These are phyloP conservation scores for Sapria himalayana DNA, from an alignment of 345 rosid genomes.

Conservation along the genomic window DNA sequence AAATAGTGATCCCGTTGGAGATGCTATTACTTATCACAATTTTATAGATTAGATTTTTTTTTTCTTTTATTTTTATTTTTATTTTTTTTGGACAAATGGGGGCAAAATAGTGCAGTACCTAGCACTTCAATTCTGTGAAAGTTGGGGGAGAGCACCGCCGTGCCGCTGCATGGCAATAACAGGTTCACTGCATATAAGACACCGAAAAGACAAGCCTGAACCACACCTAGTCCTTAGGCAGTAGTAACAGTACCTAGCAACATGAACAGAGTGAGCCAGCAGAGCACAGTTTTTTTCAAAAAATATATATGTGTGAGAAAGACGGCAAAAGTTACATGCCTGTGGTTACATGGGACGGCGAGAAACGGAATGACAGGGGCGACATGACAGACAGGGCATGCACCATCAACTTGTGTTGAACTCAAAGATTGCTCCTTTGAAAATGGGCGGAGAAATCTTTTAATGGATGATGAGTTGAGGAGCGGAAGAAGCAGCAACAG, in stretches of 20 bases:
- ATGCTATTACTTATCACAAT: no score
- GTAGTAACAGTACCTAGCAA: conserved; percentile 80
- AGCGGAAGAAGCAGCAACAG: conserved; percentile 84
- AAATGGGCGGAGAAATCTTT: conserved; percentile 56
- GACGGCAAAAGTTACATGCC: conserved; percentile 19
- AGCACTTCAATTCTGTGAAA: no score
- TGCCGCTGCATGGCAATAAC: conserved; percentile 78
- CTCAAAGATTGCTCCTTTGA: conserved; percentile 59
- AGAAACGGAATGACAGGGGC: conserved; percentile 70
- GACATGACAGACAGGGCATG: conserved; percentile 68
- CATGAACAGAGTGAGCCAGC: conserved; percentile 1
- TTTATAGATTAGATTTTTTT: no score
- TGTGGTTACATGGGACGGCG: conserved; percentile 87
- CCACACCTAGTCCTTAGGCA: conserved; percentile 81
- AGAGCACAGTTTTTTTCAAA: conserved; percentile 4
- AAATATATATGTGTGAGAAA: neutral
- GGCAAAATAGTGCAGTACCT: no score
- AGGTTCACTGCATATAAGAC: conserved; percentile 54
- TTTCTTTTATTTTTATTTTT: no score
- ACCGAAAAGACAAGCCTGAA: conserved; percentile 52
- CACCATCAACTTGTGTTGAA: conserved; percentile 29
- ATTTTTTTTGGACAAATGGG: no score
- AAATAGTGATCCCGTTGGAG: no score
- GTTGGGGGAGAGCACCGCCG: conserved; percentile 15
- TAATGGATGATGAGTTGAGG: conserved; percentile 73